Base-by-base conservation (phyloP, 2,329 filamentous ascomycete species). In the Diaporthe helianthi region DNA sequence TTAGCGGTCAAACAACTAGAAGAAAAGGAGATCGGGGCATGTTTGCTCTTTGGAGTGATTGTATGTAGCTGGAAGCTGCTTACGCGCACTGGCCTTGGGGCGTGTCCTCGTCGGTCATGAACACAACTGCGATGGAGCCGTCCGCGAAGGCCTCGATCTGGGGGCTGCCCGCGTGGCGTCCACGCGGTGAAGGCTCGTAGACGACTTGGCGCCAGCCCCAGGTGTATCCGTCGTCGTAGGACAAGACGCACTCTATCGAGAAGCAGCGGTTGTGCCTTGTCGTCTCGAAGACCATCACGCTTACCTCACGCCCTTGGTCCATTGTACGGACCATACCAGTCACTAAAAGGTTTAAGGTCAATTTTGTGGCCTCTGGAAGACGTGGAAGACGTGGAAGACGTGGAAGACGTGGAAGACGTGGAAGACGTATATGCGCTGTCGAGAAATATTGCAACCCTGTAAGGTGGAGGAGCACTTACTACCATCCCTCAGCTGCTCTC, bases 281-380 rank as follows among this genome's bases (percentile, higher is more conserved):
- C 17, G 82, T 84, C 76, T 84, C 82, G 68, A 84, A 81, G 15
- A 83, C 80, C 76, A 84, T 81, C 26, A 84, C 78, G 1, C 83
- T 75, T 6, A 78, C 81, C 38, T 80, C 78, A 6, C 71, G 73
- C 3, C 77, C 77, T n/a, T 73, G 74, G 15, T 80, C 79, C 38
- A 72, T 72, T 3, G 76, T 78, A 24, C 67, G 73, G 24, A 76
- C 80, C 58, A 84, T 81, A 0, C 82, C 82, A 63, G 80, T 81
- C 82, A 84, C 55, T 60, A 19, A 0, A 13, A 31, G 10, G n/a
- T 46, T 46, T 5, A 3, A 22, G 24, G 38, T 60, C 19, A 60
- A 38, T 38, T 31, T 2, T 22, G 12, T 4, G 19, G 38, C n/a
- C n/a, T 9, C 33, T 29, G n/a, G n/a, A 12, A n/a, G n/a, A n/a